phyloP scores from a whole-genome alignment of 2,329 filamentous ascomycete genomes.

The Fusarium penzigii region DNA sequence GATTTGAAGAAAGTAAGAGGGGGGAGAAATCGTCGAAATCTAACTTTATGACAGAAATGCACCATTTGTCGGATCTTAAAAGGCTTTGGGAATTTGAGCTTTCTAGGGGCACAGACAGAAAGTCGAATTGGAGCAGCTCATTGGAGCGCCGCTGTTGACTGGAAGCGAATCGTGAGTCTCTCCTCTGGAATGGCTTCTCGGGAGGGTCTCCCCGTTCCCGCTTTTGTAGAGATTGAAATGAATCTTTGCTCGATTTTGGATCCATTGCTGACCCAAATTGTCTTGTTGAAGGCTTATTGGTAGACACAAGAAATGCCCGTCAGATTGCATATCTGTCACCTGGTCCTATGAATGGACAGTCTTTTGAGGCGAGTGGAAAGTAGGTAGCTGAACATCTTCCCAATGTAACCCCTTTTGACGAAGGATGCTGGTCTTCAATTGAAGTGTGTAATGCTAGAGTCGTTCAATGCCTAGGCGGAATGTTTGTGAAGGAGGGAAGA shows the following conservation, averaged over 20 bases:
- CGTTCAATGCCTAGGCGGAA: no score
- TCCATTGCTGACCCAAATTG: neutral
- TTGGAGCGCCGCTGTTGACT: conserved; percentile 23
- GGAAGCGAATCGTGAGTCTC: conserved; percentile 28
- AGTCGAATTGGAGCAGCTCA: conserved; percentile 16
- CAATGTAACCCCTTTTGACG: no score
- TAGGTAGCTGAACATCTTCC: neutral
- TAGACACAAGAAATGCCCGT: neutral
- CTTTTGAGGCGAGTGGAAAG: neutral
- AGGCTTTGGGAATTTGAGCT: conserved; percentile 25
- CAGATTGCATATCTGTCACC: neutral
- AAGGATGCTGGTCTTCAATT: no score
- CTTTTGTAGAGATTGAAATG: neutral
- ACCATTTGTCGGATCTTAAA: conserved; percentile 15
- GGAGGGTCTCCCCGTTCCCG: conserved; percentile 11
- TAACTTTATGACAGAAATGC: conserved; percentile 1
- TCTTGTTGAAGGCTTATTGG: conserved; percentile 12
- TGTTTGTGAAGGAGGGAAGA: neutral
- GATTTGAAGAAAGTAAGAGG: no score
- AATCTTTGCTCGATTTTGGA: no score
- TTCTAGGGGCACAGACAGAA: conserved; percentile 22
- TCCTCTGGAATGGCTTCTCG: conserved; percentile 29
- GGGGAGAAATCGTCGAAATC: no score
- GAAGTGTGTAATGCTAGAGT: no score
- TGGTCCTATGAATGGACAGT: neutral